A percentile compares a stretch with the other conserved stretches of the same genome.
Conservation (phyloP, 1,284 basidiomycete species). For the Xerocomus alliaceus region DNA sequence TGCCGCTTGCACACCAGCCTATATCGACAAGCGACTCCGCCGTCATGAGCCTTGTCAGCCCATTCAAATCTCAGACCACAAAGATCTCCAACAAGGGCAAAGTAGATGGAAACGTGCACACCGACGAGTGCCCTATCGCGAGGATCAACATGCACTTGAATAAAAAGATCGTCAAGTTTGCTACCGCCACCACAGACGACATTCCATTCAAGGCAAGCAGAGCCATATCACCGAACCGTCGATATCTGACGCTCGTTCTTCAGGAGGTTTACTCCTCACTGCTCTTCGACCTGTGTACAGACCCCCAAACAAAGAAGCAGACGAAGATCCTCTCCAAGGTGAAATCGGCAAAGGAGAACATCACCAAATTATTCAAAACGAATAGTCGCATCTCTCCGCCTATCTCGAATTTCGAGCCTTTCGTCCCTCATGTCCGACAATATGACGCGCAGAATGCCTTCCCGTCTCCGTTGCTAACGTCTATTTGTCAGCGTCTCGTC, state of each 20-base stretch:
- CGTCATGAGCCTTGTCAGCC: background rate
- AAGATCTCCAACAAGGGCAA: background rate
- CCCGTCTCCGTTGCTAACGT: background rate
- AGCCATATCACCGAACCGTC: background rate
- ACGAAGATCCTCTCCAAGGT: constrained; percentile 13
- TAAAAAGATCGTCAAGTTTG: background rate
- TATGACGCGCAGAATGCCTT: background rate
- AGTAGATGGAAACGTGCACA: background rate
- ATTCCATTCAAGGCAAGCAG: background rate
- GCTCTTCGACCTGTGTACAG: background rate
- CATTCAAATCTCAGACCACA: background rate
- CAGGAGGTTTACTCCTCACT: constrained; percentile 1
- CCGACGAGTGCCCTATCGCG: too few relatives aligned
- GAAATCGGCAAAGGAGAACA: constrained; percentile 12
- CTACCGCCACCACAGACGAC: background rate
- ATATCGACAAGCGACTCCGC: background rate
- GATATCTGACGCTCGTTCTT: background rate
- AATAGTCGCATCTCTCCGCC: background rate
- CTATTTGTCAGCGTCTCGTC: background rate
- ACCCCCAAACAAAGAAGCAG: constrained; percentile 7
- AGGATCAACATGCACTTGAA: background rate
- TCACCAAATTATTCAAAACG: constrained; percentile 9
- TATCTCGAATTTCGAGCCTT: background rate
- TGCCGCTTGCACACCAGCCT: background rate
- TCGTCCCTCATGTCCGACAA: background rate